Conservation (phyloP, 441 rosid species). For the Populus trichocarpa region DNA sequence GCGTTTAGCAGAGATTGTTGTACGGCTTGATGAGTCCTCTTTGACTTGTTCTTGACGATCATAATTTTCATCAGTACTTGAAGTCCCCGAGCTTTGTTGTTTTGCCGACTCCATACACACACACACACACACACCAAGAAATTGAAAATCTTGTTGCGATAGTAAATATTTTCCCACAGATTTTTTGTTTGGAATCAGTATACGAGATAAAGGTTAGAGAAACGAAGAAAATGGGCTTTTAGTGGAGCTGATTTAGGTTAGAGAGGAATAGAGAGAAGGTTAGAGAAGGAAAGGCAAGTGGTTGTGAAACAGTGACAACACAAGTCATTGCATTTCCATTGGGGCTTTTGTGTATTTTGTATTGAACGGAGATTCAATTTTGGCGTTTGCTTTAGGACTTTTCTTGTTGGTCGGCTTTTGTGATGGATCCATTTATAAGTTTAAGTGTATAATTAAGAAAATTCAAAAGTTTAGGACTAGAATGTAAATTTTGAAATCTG, state of each 20-base stretch:
- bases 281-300: background rate
- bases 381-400: conserved; percentile 28
- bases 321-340: conserved; percentile 31
- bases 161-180: background rate
- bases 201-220: background rate
- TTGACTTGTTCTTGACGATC: conserved; percentile 23
- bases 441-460: no score
- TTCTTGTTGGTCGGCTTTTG: conserved; percentile 26
- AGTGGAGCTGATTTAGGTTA: background rate
- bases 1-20: conserved; percentile 21
- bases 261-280: background rate
- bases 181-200: background rate
- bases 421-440: conserved; percentile 17
- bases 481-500: no score
- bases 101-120: conserved; percentile 28
- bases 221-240: background rate
- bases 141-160: background rate
- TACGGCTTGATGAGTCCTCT: background rate
- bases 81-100: conserved; percentile 26
- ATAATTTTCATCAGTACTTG: conserved; percentile 27
- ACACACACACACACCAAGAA: background rate
- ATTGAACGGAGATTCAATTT: conserved; percentile 13
- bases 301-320: conserved; percentile 18
- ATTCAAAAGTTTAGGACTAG: no score
- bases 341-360: conserved; percentile 15